Conservation (phyloP, 306 rosid species). For the Pterocarpus macrocarpus region DNA sequence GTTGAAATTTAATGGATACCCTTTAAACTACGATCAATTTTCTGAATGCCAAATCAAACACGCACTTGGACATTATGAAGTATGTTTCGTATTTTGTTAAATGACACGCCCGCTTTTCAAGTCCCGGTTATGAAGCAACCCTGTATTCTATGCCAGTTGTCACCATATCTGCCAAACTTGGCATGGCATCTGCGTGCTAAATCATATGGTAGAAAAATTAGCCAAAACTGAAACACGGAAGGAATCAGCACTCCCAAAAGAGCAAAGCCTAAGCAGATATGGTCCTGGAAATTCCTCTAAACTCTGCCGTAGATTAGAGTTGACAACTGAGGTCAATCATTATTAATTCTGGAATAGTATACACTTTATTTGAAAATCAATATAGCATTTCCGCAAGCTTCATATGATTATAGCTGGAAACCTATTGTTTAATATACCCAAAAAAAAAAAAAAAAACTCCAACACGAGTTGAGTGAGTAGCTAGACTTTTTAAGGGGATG, state of each 20-base stretch:
- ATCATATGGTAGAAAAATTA: not conserved
- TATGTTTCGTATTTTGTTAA: not conserved
- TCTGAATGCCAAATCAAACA: no score
- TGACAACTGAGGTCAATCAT: not conserved
- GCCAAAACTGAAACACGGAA: not conserved
- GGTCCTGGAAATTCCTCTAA: not conserved
- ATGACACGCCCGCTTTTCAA: not conserved
- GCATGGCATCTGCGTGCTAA: not conserved
- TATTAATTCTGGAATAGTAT: not conserved
- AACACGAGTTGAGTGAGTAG: not conserved
- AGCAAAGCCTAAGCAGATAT: not conserved
- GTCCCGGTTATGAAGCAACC: not conserved
- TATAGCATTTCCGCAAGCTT: not conserved
- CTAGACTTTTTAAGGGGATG: not conserved
- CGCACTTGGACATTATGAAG: no score
- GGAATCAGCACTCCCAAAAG: not conserved
- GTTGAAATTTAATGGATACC: no score
- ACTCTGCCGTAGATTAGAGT: not conserved
- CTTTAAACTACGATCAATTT: no score
- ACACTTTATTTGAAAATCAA: not conserved
- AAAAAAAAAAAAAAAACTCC: not conserved
- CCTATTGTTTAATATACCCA: not conserved
- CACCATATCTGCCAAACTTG: not conserved
- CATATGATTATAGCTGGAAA: slow-evolving; percentile 17
- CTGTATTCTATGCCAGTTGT: not conserved